Percentiles rank a stretch among this genome's conserved stretches.
Conservation (phyloP, 176 grass and related monocot species). For the Carex myosuroides region DNA sequence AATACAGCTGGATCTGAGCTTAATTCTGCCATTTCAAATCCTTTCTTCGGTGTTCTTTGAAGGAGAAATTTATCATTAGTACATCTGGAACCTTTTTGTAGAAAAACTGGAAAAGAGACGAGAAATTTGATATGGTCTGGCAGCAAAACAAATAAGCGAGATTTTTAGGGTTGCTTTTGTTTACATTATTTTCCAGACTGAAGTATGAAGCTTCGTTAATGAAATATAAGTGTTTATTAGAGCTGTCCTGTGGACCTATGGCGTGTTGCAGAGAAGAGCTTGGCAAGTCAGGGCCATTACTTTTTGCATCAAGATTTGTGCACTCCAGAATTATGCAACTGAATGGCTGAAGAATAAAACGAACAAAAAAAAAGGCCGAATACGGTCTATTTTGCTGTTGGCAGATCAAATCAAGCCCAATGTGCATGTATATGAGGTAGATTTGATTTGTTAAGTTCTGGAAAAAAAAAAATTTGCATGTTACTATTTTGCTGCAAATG, state of each 20-base stretch:
- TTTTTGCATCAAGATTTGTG: background rate
- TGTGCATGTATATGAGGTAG: background rate
- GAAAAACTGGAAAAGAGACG: background rate
- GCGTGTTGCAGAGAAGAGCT: background rate
- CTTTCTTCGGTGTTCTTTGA: slow-evolving; percentile 90
- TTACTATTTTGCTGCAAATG: background rate
- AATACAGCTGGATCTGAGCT: slow-evolving; percentile 79
- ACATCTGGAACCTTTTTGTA: background rate
- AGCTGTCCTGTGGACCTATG: background rate
- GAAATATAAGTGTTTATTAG: background rate
- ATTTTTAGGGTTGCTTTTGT: background rate
- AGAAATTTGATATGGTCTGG: background rate
- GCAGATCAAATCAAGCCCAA: background rate
- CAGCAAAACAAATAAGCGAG: background rate
- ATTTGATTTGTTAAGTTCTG: background rate
- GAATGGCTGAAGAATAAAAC: no score
- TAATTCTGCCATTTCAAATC: slow-evolving; percentile 88
- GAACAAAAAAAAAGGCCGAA: no score
- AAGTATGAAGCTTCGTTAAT: background rate
- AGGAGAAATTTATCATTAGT: background rate
- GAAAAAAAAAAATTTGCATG: no score
- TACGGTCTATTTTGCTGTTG: background rate
- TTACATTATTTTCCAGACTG: background rate
- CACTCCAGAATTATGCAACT: background rate
- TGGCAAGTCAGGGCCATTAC: background rate